Evolutionary conservation across 1,284 basidiomycete species (phyloP).

Genomic region (Cryptococcus deneoformans): DNA sequence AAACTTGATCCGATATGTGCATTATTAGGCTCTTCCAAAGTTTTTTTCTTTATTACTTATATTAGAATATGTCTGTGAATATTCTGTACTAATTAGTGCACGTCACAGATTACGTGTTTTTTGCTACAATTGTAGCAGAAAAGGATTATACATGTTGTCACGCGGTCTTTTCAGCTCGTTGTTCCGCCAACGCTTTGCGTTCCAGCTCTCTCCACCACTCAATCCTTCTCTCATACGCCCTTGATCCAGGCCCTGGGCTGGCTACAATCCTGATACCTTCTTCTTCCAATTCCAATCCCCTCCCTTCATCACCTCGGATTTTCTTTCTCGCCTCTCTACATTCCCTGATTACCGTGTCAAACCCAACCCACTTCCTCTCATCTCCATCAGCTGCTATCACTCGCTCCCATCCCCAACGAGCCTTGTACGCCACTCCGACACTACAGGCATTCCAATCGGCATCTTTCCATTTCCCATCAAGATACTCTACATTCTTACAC

Average conservation of each 20-base stretch:
- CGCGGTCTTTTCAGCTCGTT: conserved; percentile 1
- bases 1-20: too few species aligned
- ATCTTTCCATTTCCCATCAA: conserved; percentile 22
- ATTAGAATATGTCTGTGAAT: too few species aligned
- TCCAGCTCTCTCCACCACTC: conserved; percentile 2
- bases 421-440: conserved; percentile 47
- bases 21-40: too few species aligned
- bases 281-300: not conserved
- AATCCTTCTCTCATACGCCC: not conserved
- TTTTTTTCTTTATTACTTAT: too few species aligned
- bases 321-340: conserved; percentile 17
- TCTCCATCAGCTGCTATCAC: not conserved
- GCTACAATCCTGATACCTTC: not conserved
- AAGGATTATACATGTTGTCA: too few species aligned
- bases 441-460: conserved; percentile 45
- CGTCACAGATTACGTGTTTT: too few species aligned
- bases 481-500: conserved; percentile 48
- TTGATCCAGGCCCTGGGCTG: not conserved
- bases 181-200: conserved; percentile 2
- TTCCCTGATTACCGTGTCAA: conserved; percentile 28
- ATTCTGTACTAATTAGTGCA: too few species aligned
- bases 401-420: conserved; percentile 45
- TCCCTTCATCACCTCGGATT: conserved; percentile 5
- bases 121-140: too few species aligned
- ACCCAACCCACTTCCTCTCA: conserved; percentile 16